Percentiles rank a stretch among this genome's conserved stretches.
Conservation (phyloP, 2,329 filamentous ascomycete species). For the Chrysoporthe cubensis region DNA sequence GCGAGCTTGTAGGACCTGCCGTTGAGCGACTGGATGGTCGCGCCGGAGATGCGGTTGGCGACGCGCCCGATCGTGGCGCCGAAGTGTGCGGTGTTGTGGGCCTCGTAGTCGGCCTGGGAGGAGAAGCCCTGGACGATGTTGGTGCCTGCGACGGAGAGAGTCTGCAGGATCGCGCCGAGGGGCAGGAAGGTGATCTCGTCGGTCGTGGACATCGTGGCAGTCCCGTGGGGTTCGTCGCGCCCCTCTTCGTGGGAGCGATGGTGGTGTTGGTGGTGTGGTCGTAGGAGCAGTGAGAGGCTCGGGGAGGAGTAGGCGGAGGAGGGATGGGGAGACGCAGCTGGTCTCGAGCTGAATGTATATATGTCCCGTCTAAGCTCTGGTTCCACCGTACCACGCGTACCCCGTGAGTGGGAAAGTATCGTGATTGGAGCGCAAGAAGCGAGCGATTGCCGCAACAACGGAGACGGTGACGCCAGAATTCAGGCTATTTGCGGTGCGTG, state of each 20-base stretch:
- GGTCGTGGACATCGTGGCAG: slow-evolving; percentile 44
- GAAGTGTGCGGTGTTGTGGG: slow-evolving; percentile 79
- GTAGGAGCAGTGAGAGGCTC: neutral
- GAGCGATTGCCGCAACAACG: neutral
- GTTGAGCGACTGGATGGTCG: slow-evolving; percentile 74
- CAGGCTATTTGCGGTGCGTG: slow-evolving; percentile 18
- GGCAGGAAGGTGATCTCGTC: slow-evolving; percentile 69
- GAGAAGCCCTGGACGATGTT: slow-evolving; percentile 93
- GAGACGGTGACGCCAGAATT: slow-evolving; percentile 14
- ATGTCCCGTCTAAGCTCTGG: neutral
- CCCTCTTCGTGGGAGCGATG: neutral
- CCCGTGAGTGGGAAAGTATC: slow-evolving; percentile 1
- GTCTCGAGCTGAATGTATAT: neutral
- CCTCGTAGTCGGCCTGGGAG: slow-evolving; percentile 72
- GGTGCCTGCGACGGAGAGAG: slow-evolving; percentile 73
- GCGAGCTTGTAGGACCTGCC: slow-evolving; percentile 68
- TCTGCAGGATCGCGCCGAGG: slow-evolving; percentile 78
- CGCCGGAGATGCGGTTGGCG: slow-evolving; percentile 79
- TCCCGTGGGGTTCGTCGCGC: neutral
- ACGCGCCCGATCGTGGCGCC: slow-evolving; percentile 90
- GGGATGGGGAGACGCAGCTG: too few species aligned
- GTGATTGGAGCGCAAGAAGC: slow-evolving; percentile 27
- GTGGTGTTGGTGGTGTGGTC: neutral
- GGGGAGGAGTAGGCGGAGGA: too few species aligned
- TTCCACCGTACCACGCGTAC: neutral